Evolutionary conservation across 2,329 filamentous ascomycete species (phyloP), one percentile per base, ranked within the genome.

Genomic region (Chrysoporthe deuterocubensis): DNA sequence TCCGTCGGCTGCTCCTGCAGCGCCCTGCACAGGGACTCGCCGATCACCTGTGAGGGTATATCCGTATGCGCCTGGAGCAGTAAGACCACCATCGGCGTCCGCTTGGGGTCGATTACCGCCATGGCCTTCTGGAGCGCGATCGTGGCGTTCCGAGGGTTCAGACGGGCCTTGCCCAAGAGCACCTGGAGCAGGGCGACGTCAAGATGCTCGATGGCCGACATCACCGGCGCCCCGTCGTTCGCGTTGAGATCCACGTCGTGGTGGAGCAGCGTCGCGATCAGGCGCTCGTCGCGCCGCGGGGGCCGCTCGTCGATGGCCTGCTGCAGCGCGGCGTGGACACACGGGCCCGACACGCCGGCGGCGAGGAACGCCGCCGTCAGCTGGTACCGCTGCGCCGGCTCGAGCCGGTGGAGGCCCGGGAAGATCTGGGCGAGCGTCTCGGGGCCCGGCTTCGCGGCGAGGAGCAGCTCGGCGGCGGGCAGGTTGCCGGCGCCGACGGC

Each of bases 241-340:
- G 83, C 85, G 70, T 87, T 87, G 48, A 86, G 80, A 60, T 88
- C 85, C 4, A 84, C 84, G 16, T 84, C 82, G 68, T 86, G 78
- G 2, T 80, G 78, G 5, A 89, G 76, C 3, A 89, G 76, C 4
- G 89, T 78, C 7, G 80, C 79, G 65, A 89, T 84, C 13, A 89
- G 75, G 1, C 80, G 78, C 54, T 83, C 81, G 50, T 89, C 86
- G 48, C 84, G 78, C 52, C 79, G 77, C 0, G 81, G 79, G 1
- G 79, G 78, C 14, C 81, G 78, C 54, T 86, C 82, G 16, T 81
- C 79, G 54, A 88, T 82, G n/a, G 83, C 83, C 34, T 83, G 80
- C 67, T 87, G 83, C 1, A 89, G 73, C 1, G 84, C 84, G 0
- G 77, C 77, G 57, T 87, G 81, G 5, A 88, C 76, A 48, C 78